Conservation (phyloP, 257 asterid species). For the Solanum pinnatisectum region DNA sequence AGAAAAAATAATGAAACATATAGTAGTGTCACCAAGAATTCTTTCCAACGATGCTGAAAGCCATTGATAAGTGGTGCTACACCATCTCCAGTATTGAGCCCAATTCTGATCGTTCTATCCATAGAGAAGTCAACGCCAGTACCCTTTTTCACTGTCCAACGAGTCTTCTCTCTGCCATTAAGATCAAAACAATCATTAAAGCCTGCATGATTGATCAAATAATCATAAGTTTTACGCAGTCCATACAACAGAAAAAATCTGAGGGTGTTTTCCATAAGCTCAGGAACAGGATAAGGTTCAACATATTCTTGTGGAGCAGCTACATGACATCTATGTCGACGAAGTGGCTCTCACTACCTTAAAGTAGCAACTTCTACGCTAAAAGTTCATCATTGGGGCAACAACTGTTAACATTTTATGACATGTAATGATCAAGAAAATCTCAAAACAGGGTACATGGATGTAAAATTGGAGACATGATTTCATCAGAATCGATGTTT, state of each 20-base stretch:
- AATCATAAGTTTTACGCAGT: slow-evolving; percentile 36
- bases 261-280: slow-evolving; percentile 49
- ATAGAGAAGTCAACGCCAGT: background rate
- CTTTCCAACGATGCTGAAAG: too few relatives aligned
- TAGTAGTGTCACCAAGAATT: too few relatives aligned
- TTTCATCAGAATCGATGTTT: too few relatives aligned
- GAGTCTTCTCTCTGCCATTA: slow-evolving; percentile 25
- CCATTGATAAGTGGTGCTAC: slow-evolving; percentile 9
- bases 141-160: slow-evolving; percentile 16
- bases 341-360: slow-evolving; percentile 62
- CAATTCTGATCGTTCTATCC: slow-evolving; percentile 43
- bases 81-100: slow-evolving; percentile 73
- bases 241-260: slow-evolving; percentile 52
- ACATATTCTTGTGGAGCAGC: slow-evolving; percentile 15
- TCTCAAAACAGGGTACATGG: slow-evolving; percentile 15
- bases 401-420: slow-evolving; percentile 31
- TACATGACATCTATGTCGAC: slow-evolving; percentile 53
- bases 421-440: slow-evolving; percentile 34
- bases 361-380: slow-evolving; percentile 49
- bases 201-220: slow-evolving; percentile 33
- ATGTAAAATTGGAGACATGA: background rate
- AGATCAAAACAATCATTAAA: slow-evolving; percentile 60
- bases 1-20: too few relatives aligned
- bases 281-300: slow-evolving; percentile 50
- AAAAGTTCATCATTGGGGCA: slow-evolving; percentile 51